Percentiles rank a stretch among this genome's conserved stretches.
phyloP scores from a whole-genome alignment of 371 early-diverging fungal genomes.

The Mucor velutinosus region DNA sequence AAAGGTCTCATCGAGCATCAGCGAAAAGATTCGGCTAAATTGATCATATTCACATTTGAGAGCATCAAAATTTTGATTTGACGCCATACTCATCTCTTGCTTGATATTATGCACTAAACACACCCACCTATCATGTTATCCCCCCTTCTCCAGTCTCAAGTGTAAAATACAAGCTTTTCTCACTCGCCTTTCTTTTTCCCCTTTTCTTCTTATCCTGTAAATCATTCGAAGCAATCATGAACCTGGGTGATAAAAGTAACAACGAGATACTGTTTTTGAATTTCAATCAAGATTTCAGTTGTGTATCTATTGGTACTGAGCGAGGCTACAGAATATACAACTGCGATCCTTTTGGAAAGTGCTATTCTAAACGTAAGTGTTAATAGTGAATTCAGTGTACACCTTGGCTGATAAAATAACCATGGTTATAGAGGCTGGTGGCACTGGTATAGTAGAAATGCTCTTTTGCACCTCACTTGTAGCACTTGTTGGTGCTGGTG shows the following conservation, averaged over 20 bases:
- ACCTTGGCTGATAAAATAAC: neutral
- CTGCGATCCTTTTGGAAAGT: slow-evolving; percentile 93
- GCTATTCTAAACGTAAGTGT: slow-evolving; percentile 74
- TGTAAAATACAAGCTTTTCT: neutral
- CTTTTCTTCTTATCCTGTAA: neutral
- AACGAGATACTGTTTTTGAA: slow-evolving; percentile 74
- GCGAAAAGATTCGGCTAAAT: no score
- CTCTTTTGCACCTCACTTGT: slow-evolving; percentile 95
- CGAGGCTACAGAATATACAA: slow-evolving; percentile 89
- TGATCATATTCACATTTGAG: no score
- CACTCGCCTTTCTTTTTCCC: neutral
- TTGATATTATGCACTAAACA: neutral
- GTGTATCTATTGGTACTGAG: slow-evolving; percentile 86
- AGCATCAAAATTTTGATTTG: neutral
- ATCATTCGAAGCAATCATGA: slow-evolving; percentile 6
- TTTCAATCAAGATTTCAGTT: slow-evolving; percentile 94
- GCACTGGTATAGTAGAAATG: slow-evolving; percentile 95
- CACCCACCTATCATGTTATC: neutral
- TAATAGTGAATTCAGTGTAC: neutral
- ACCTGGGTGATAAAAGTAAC: slow-evolving; percentile 25
- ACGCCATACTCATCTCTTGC: neutral
- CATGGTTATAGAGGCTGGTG: slow-evolving; percentile 66
- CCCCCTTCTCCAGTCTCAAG: neutral
- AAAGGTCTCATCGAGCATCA: no score
- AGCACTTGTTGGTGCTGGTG: slow-evolving; percentile 94